phyloP scores from a whole-genome alignment of 2,329 filamentous ascomycete genomes.

The Sporothrix humicola region DNA sequence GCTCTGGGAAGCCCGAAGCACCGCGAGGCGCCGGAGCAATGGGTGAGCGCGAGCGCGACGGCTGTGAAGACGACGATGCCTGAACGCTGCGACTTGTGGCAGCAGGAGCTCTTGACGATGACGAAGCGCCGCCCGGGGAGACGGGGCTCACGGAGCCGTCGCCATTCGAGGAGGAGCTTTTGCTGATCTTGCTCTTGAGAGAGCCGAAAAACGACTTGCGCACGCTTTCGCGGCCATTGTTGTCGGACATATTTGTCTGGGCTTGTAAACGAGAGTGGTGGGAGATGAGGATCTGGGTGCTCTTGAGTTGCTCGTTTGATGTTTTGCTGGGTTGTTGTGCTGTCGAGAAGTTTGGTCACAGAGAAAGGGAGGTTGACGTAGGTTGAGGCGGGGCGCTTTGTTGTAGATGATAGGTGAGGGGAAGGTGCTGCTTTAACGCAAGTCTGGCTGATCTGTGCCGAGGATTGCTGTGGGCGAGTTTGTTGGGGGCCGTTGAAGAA shows the following conservation, averaged over 20 bases:
- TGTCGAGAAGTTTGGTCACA: no score
- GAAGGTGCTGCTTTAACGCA: background rate
- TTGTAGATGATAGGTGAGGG: background rate
- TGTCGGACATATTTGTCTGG: constrained; percentile 4
- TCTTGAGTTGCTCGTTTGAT: background rate
- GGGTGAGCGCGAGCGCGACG: background rate
- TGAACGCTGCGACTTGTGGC: background rate
- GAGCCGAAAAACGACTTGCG: constrained; percentile 33
- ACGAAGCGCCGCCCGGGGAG: background rate
- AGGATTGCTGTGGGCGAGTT: background rate
- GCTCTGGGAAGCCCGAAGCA: constrained; percentile 37
- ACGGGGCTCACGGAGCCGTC: background rate
- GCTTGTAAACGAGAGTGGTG: background rate
- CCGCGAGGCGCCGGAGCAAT: constrained; percentile 30
- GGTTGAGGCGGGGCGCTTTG: background rate
- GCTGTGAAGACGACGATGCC: background rate
- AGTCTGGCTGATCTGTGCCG: background rate
- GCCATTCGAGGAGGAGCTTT: background rate
- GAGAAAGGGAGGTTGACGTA: background rate
- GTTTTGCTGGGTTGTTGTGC: background rate
- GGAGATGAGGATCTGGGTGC: background rate
- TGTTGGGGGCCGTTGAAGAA: no score
- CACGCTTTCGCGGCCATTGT: constrained; percentile 12
- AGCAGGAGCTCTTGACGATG: background rate
- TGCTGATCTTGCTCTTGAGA: constrained; percentile 22